phyloP scores from a whole-genome alignment of 495 filamentous ascomycete species.

The Tuber melanosporum region DNA sequence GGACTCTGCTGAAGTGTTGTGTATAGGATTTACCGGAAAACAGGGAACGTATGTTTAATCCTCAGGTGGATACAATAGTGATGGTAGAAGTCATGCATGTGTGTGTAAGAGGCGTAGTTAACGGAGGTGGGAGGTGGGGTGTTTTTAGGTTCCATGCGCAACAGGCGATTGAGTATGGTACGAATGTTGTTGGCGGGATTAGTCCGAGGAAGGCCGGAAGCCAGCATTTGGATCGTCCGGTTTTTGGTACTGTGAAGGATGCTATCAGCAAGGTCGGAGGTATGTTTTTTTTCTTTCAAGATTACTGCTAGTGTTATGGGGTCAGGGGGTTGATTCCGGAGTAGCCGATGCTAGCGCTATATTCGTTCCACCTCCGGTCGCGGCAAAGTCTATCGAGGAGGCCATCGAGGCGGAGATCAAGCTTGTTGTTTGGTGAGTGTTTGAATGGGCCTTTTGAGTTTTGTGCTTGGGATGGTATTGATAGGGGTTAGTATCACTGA shows the following conservation, averaged over 20 bases:
- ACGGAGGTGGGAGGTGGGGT: conserved; percentile 8
- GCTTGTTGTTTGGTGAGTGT: conserved; percentile 65
- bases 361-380: conserved; percentile 92
- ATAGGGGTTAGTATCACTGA: conserved; percentile 64
- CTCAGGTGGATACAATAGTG: conserved; percentile 31
- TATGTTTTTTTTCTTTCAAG: conserved; percentile 17
- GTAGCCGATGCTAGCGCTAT: conserved; percentile 60
- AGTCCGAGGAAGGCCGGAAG: conserved; percentile 97
- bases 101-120: conserved; percentile 8
- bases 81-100: neutral
- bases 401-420: conserved; percentile 86
- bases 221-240: conserved; percentile 81
- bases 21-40: conserved; percentile 73
- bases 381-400: conserved; percentile 93
- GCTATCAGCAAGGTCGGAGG: conserved; percentile 80
- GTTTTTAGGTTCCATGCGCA: conserved; percentile 80
- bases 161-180: conserved; percentile 97
- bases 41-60: conserved; percentile 81
- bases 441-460: conserved; percentile 44
- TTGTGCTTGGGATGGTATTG: conserved; percentile 27
- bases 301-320: neutral
- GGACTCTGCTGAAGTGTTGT: conserved; percentile 3
- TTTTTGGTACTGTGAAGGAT: conserved; percentile 83
- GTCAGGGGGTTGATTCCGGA: conserved; percentile 1
- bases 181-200: conserved; percentile 88